Evolutionary conservation across 768 basidiomycete species (phyloP).

Genomic region (Suillus americanus): DNA sequence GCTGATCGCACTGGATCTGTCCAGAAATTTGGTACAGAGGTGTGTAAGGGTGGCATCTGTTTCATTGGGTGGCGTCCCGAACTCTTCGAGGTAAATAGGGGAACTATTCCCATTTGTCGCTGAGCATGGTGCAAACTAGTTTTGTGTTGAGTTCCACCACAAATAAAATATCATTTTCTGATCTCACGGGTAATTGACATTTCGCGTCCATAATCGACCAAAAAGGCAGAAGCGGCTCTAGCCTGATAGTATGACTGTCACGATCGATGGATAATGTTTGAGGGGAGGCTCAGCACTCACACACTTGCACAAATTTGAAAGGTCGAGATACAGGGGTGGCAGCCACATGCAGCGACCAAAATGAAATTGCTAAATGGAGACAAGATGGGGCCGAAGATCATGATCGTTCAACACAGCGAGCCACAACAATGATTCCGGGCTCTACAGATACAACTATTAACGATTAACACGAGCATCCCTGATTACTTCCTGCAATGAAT

Average conservation of each 20-base stretch:
- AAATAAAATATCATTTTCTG: background rate
- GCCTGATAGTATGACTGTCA: background rate
- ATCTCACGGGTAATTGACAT: background rate
- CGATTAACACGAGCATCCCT: background rate
- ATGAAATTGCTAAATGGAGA: too few relatives aligned
- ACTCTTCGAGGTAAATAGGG: background rate
- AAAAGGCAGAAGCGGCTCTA: background rate
- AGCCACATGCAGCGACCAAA: background rate
- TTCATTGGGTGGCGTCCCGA: background rate
- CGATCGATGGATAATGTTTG: background rate
- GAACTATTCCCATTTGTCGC: background rate
- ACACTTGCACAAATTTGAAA: background rate
- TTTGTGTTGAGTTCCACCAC: background rate
- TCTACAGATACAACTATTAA: background rate
- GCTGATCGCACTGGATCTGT: background rate
- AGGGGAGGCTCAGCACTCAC: too few relatives aligned
- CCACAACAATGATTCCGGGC: background rate
- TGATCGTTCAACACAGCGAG: background rate
- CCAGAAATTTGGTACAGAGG: background rate
- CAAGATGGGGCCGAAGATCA: too few relatives aligned
- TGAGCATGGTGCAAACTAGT: background rate
- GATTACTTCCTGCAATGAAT: background rate
- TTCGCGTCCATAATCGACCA: background rate
- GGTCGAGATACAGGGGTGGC: background rate
- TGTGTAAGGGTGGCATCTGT: background rate